These are phyloP conservation scores for Elsinoe fawcettii DNA, from an alignment of 2,329 filamentous ascomycete species.

Conservation along the genomic window DNA sequence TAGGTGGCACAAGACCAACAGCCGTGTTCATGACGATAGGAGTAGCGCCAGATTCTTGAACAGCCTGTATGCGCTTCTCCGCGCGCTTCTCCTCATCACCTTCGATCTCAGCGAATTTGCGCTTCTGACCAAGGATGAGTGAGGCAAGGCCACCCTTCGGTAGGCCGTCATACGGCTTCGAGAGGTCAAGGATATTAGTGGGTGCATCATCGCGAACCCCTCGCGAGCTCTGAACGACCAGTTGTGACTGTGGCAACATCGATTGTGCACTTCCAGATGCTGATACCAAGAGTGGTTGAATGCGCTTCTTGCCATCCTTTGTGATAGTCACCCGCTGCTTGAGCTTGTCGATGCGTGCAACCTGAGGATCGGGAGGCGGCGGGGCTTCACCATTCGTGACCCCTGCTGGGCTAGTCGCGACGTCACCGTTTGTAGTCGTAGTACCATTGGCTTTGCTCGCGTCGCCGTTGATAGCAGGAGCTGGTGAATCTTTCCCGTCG, in stretches of 20 bases:
- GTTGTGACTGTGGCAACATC: constrained; percentile 77
- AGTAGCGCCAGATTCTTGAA: constrained; percentile 56
- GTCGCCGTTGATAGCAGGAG: constrained; percentile 33
- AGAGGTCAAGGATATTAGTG: constrained; percentile 78
- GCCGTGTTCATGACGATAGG: constrained; percentile 68
- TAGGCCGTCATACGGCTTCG: constrained; percentile 86
- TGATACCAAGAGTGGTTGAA: constrained; percentile 84
- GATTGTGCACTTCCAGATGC: constrained; percentile 81
- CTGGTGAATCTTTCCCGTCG: constrained; percentile 54
- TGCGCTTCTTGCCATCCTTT: constrained; percentile 94
- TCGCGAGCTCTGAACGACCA: constrained; percentile 40
- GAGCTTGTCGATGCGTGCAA: constrained; percentile 57
- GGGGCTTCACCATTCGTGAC: constrained; percentile 34
- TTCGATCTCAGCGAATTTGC: constrained; percentile 67
- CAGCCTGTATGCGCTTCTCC: constrained; percentile 52
- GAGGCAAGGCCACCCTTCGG: constrained; percentile 81
- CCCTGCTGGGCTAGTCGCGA: not conserved
- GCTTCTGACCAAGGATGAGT: constrained; percentile 86
- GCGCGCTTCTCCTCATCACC: constrained; percentile 62
- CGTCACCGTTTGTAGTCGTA: constrained; percentile 22
- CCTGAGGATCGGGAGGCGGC: constrained; percentile 44
- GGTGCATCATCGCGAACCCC: constrained; percentile 56
- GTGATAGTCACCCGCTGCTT: constrained; percentile 92
- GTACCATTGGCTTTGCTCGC: constrained; percentile 37
- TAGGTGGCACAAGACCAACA: constrained; percentile 70